Base-by-base conservation (phyloP, 1,284 basidiomycete species). In the Stygiomarasmius scandens region DNA sequence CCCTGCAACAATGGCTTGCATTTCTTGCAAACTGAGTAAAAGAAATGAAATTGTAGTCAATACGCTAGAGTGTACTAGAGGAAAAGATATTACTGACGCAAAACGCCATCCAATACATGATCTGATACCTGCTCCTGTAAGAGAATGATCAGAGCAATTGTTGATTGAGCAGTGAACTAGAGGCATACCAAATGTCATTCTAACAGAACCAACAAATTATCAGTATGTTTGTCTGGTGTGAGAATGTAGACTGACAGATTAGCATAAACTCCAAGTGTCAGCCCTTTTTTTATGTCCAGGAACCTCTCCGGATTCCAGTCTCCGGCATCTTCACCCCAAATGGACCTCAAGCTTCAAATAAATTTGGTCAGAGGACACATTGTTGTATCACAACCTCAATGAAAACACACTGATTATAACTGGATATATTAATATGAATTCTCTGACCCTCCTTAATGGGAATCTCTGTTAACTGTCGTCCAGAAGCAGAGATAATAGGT, bases 281-380 rank as follows among this genome's bases (percentile, higher is more conserved):
- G 62, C 24, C 61, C 58, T 24, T 54, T 60, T 11, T 49, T 53
- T 1, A 25, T 25, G 24, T 63, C 54, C 22, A 65, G 36, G 53
- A 67, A 67, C 43, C 66, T 56, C 12, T 43, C 54, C 1, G 67
- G 67, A 43, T 65, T 67, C 67, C 67, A 69, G 36, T 45, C 34
- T 36, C 67, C 58, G 12, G 67, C 66, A 47, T 69, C 67, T 25
- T 62, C 56, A 8, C 67, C 67, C 67, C 67, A 69, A 5, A 66
- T 54, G 24, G 46, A 52, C 43, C 49, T 52, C 9, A 60, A 27
- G 14, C 60, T 60, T 48, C 22, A 32, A 32, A 32, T 32, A 32
- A 32, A 32, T 32, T 12, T 32, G 5, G 6, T 5, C 5, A 12
- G 5, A 32, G 29, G 29, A 32, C 5, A 32, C 5, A 6, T 32